Conservation (phyloP, 225 moss, liverwort and hornwort species). For the Takakia lepidozioides region DNA sequence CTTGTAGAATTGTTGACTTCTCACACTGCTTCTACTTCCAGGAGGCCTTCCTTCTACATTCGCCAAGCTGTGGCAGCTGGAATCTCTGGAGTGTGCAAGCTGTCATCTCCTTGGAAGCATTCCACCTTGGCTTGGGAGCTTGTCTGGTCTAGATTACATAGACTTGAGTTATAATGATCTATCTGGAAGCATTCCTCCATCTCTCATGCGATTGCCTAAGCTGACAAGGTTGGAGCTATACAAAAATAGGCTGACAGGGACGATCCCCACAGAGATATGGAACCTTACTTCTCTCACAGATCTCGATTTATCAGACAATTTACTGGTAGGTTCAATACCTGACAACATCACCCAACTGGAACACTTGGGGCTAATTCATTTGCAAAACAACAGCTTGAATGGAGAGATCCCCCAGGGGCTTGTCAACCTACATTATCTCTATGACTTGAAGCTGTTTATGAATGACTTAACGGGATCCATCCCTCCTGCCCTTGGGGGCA, state of each 20-base stretch:
- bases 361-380: constrained; percentile 23
- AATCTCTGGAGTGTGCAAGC: constrained; percentile 23
- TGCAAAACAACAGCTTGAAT: constrained; percentile 33
- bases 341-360: constrained; percentile 8
- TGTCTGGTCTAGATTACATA: constrained; percentile 23
- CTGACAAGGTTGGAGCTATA: constrained; percentile 40
- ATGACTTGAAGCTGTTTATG: constrained; percentile 45
- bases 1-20: too few species aligned
- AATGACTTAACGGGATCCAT: constrained; percentile 40
- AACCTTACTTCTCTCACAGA: constrained; percentile 30
- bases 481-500: constrained; percentile 19
- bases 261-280: constrained; percentile 27
- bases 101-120: constrained; percentile 16
- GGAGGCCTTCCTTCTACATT: constrained; percentile 18
- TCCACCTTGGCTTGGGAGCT: constrained; percentile 25
- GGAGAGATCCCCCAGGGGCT: constrained; percentile 26
- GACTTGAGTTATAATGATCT: constrained; percentile 31
- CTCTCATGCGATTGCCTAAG: constrained; percentile 18
- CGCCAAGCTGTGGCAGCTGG: constrained; percentile 1
- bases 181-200: constrained; percentile 16
- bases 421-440: constrained; percentile 14
- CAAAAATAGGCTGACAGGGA: constrained; percentile 28
- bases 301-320: constrained; percentile 39
- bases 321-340: constrained; percentile 28
- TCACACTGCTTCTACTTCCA: neutral